Conservation (phyloP, 805 yeast genomes). For the Myxozyma nipponensis region DNA sequence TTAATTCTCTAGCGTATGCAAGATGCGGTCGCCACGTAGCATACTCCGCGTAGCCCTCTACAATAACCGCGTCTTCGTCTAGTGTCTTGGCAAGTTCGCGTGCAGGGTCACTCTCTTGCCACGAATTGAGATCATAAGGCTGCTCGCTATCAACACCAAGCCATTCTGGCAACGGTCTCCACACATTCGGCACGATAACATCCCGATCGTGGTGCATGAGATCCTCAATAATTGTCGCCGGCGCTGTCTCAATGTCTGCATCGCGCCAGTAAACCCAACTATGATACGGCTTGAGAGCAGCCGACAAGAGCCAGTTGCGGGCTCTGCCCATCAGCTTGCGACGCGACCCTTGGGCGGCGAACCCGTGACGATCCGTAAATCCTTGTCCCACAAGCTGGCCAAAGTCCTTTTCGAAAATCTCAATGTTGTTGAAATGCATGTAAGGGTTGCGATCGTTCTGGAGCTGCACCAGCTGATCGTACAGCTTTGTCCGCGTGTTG, state of each 20-base stretch:
- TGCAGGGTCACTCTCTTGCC: conserved; percentile 87
- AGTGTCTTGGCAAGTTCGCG: conserved; percentile 45
- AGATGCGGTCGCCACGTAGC: conserved; percentile 27
- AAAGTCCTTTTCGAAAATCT: conserved; percentile 84
- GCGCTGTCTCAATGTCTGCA: conserved; percentile 92
- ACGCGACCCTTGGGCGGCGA: conserved; percentile 93
- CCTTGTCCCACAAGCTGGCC: conserved; percentile 93
- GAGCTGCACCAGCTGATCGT: conserved; percentile 49
- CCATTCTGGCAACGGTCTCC: conserved; percentile 95
- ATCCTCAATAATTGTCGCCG: conserved; percentile 81
- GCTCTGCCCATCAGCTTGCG: conserved; percentile 95
- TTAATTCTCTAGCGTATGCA: conserved; percentile 14
- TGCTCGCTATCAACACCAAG: conserved; percentile 79
- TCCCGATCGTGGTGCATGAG: conserved; percentile 88
- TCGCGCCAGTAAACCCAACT: conserved; percentile 98
- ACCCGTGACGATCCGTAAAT: conserved; percentile 89
- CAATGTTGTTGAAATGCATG: conserved; percentile 74
- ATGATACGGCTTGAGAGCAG: conserved; percentile 85
- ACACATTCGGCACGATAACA: conserved; percentile 93
- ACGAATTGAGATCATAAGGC: conserved; percentile 92
- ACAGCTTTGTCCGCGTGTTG: conserved; percentile 66
- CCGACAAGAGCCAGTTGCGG: conserved; percentile 86
- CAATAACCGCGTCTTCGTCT: conserved; percentile 93
- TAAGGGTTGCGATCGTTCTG: conserved; percentile 50
- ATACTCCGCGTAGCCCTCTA: conserved; percentile 61